Base-by-base conservation (phyloP, 1,139 yeast species). In the Pichia sp. region DNA sequence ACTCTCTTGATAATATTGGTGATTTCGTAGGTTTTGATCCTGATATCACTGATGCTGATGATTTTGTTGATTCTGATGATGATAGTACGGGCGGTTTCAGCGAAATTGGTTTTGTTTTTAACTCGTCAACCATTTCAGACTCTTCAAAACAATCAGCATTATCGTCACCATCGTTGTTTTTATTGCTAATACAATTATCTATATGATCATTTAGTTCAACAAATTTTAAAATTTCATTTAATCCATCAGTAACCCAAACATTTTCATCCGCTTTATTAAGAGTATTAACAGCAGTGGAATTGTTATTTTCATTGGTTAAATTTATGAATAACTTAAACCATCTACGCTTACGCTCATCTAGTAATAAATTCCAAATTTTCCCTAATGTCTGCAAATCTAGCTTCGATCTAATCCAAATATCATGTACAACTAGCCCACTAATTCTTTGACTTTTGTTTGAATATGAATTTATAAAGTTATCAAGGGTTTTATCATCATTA, bases 351-450 rank as follows among this genome's bases (percentile, higher is more conserved):
- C 91, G 72, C 47, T 78, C 77, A 64, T 90, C 96, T 19, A 90
- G 95, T 50, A 90, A 50, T n/a, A 66, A 71, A 45, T 80, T 77
- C 90, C 96, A 93, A 28, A 93, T 84, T 47, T 79, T 77, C 22
- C 72, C 75, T 41, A 93, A 71, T 0, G 81, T 77, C 30, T 81
- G 86, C 30, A 72, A 74, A 1, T 93, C 83, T 31, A 93, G 71
- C 58, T 83, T 75, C 48, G 96, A 85, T 49, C 98, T 72, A 39
- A 73, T 65, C 97, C 98, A 93, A 14, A 93, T 72, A 48, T 87
- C 81, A 57, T 83, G 74, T 0, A 88, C 96, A 2, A 89, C 87
- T 1, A 81, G 62, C 10, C 88, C 82, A 63, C 79, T 83, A n/a
- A 81, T 76, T 59, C 60, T 46, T 10, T 58, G 57, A 14, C 38